Conservation (phyloP, 192 early-diverging fungal genomes). For the Rhizophagus prolifer region DNA sequence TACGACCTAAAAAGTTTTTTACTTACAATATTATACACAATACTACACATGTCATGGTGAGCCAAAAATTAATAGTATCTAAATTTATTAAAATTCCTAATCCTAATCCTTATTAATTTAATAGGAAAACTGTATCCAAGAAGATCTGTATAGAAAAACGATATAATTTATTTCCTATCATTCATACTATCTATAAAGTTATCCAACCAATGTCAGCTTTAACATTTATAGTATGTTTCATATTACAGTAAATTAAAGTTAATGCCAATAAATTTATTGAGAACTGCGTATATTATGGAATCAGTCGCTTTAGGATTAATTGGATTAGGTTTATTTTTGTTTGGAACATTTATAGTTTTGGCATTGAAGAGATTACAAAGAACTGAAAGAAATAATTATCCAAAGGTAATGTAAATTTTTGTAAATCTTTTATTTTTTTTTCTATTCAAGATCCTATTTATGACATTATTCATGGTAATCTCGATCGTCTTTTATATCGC, state of each 20-base stretch:
- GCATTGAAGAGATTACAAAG: neutral
- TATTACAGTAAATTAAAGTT: neutral
- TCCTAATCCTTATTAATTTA: neutral
- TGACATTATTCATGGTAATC: neutral
- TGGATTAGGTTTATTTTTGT: neutral
- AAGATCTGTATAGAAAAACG: neutral
- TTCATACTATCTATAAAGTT: neutral
- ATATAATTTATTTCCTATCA: neutral
- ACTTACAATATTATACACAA: neutral
- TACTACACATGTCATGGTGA: neutral
- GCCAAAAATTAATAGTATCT: neutral
- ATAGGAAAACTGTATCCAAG: neutral
- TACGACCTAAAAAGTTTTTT: neutral
- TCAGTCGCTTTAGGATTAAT: neutral
- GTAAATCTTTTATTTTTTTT: no score
- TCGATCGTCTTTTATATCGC: neutral
- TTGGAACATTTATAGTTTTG: neutral
- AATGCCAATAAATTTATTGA: neutral
- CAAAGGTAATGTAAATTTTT: no score
- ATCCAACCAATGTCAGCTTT: neutral
- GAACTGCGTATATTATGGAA: neutral
- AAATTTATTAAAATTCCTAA: no score
- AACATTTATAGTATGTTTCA: neutral
- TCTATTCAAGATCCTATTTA: neutral
- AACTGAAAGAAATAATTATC: neutral